Evolutionary conservation across 2,329 filamentous ascomycete genomes (phyloP).

Genomic region (Alternaria consortialis): DNA sequence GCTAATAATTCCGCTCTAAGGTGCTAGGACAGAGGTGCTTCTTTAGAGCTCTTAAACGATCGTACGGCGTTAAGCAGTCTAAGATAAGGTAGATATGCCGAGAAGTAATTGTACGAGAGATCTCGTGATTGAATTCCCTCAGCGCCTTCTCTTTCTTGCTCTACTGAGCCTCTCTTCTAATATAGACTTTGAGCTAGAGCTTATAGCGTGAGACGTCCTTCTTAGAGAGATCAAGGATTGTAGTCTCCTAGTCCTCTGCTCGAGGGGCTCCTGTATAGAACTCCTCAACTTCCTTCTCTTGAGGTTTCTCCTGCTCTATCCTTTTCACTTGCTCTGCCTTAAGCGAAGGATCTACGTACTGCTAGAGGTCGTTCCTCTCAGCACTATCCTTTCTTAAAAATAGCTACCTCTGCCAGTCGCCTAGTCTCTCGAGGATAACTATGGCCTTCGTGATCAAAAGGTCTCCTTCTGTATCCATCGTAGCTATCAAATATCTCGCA

Average conservation of each 20-base stretch:
- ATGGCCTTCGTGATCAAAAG: neutral
- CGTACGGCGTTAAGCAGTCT: conserved; percentile 1
- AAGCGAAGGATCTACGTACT: neutral
- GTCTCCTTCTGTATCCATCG: neutral
- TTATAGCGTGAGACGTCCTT: neutral
- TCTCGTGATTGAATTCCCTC: conserved; percentile 6
- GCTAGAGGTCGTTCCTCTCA: conserved; percentile 6
- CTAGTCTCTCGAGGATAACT: conserved; percentile 3
- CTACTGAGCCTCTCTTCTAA: neutral
- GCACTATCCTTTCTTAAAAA: conserved; percentile 4
- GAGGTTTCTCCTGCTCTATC: conserved; percentile 1
- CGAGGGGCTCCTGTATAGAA: neutral
- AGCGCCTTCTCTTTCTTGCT: conserved; percentile 2
- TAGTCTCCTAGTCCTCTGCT: neutral
- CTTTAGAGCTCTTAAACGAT: conserved; percentile 5
- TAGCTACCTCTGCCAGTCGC: conserved; percentile 1
- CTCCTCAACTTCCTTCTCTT: neutral
- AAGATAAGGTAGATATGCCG: conserved; percentile 1
- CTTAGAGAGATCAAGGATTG: neutral
- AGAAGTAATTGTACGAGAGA: neutral
- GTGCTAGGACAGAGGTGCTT: conserved; percentile 7
- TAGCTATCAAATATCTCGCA: neutral
- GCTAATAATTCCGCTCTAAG: neutral
- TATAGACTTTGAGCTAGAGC: neutral
- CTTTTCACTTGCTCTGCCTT: conserved; percentile 1